Base-by-base conservation (phyloP, 2,329 filamentous ascomycete species). In the Sarocladiaceae sp. region DNA sequence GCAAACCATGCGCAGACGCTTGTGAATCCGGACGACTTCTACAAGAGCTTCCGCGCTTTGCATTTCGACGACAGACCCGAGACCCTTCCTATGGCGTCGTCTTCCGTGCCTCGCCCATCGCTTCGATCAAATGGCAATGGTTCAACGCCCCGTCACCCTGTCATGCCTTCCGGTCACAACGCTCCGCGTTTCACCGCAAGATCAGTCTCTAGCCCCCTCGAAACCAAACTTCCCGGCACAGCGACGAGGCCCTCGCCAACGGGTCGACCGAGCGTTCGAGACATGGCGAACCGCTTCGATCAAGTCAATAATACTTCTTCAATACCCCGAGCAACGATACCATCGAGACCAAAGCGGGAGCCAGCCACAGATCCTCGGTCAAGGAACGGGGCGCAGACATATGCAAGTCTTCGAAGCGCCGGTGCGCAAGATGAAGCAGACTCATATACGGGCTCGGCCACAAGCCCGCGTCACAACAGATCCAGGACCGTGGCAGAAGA, bases 221-320 rank as follows among this genome's bases (percentile, higher is more conserved):
- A 78, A 55, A 73, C 74, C 59, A 73, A 68, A 57, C 58, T 66
- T 36, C 58, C 61, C 42, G 58, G 58, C 42, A 57, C 63, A 52
- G 70, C 63, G 55, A 58, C 67, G 50, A 60, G 62, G 37, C 62
- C 62, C 50, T 63, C 65, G 44, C 60, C 69, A 58, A 57, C 60
- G 11, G 58, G 63, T 39, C 78, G 86, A 58, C 76, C 83, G n/a
- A 92, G 86, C 55, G 87, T 94, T 59, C 90, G 86, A 69, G 88
- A 94, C 63, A 75, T 94, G 56, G 84, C 88, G 61, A 89, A 86
- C 67, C 84, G 81, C 52, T 94, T 93, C 70, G 88, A 93, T 66
- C 82, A 85, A 62, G 83, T 77, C 58, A 72, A 66, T 56, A 53
- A 57, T 37, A 55, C 60, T 47, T 62, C 66, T 55, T 60, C 66